Evolutionary conservation across 257 asterid genomes (phyloP), one percentile per base, ranked within the genome.

Genomic region (Prunella vulgaris): DNA sequence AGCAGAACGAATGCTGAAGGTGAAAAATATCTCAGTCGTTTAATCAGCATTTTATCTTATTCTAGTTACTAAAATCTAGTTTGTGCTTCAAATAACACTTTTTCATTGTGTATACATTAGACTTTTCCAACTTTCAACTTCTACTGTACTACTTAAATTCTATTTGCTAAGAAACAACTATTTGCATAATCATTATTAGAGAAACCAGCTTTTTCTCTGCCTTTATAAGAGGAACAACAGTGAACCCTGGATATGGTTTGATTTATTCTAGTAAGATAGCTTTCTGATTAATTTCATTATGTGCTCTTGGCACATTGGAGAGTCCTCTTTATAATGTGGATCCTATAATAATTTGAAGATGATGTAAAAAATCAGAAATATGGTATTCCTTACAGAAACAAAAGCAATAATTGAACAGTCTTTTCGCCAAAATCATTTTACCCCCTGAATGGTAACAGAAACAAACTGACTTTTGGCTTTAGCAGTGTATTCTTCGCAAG

Each of bases 1-100:
- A 68, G 99, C 99, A 2, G 99, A 94, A 76, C 87, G 99, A 68
- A 89, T 94, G 99, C 99, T 97, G 60, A 94, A 94, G 96, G 99
- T 71, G 68, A 85, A 66, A n/a, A 77, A 38, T 30, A 60, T 68
- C 35, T 56, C 25, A 72, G 70, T 32, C 48, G 25, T 52, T 74
- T 28, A 52, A 46, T 70, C 67, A 40, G 42, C 49, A 21, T 25
- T 27, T n/a, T 61, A 21, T 24, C 4, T 24, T 21, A 56, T 28
- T 24, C 15, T 37, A 27, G 15, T 46, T 59, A 27, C 73, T 48
- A 42, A 35, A 68, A 51, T 9, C 33, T 17, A 25, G 46, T 76
- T 64, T 76, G 60, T 40, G 64, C 53, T 28, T 22, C 14, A 51
- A 42, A 17, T 24, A 48, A 71, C 66, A 44, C 46, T 27, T 58